Percentiles rank a stretch among this genome's conserved stretches.
phyloP scores from a whole-genome alignment of 495 filamentous ascomycete species.

The Penicillium canescens region DNA sequence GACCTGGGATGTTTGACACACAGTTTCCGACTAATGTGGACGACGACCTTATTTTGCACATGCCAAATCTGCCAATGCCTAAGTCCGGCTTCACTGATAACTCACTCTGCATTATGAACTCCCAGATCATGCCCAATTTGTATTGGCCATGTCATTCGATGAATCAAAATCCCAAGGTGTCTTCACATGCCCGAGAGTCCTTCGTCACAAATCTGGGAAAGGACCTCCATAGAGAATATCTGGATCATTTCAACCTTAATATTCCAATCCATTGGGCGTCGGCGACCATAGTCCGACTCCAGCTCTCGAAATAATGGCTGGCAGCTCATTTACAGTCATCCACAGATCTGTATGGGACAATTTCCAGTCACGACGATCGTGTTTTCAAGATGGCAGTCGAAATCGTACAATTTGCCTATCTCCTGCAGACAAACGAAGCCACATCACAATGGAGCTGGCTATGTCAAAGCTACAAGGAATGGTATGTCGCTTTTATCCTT shows the following conservation, averaged over 20 bases:
- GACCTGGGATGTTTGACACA: conserved; percentile 64
- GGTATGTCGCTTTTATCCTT: conserved; percentile 69
- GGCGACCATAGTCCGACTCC: conserved; percentile 62
- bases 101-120: conserved; percentile 67
- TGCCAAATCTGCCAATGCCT: conserved; percentile 50
- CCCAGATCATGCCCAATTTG: conserved; percentile 48
- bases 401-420: conserved; percentile 59
- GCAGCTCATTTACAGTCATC: conserved; percentile 49
- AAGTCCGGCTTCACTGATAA: conserved; percentile 65
- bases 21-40: conserved; percentile 66
- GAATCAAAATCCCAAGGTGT: background rate
- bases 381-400: conserved; percentile 62
- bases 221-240: conserved; percentile 61
- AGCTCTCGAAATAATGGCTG: conserved; percentile 65
- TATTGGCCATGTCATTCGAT: conserved; percentile 5
- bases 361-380: conserved; percentile 47
- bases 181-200: background rate
- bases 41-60: conserved; percentile 61
- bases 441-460: conserved; percentile 73
- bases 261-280: conserved; percentile 68
- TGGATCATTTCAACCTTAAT: conserved; percentile 55
- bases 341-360: conserved; percentile 23
- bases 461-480: conserved; percentile 75
- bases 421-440: conserved; percentile 60
- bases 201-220: conserved; percentile 5